These are phyloP conservation scores for Grammothele lineata DNA, from an alignment of 768 basidiomycete species.

Conservation along the genomic window DNA sequence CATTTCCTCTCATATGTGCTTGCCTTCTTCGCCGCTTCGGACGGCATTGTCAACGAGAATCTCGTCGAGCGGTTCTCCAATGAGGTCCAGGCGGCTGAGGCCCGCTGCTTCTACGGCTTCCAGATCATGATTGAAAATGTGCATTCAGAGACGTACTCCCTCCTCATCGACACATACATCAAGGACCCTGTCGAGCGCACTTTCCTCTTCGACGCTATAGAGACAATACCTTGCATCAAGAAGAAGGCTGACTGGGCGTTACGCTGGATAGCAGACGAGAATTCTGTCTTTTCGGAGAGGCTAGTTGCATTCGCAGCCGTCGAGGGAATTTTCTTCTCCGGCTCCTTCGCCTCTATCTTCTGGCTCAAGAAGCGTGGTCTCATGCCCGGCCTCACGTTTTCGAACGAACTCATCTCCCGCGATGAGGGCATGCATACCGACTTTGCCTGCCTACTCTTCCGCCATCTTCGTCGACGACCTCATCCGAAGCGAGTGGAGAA, in stretches of 20 bases:
- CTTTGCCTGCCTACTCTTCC: constrained; percentile 88
- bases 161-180: constrained; percentile 94
- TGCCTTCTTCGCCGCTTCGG: constrained; percentile 94
- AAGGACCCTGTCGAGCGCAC: constrained; percentile 72
- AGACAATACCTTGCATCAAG: constrained; percentile 90
- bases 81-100: constrained; percentile 90
- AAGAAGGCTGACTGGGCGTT: constrained; percentile 96
- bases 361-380: constrained; percentile 97
- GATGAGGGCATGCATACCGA: constrained; percentile 98
- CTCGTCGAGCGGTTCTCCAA: constrained; percentile 89
- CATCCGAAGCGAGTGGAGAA: constrained; percentile 69
- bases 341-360: constrained; percentile 90
- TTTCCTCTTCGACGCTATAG: constrained; percentile 87
- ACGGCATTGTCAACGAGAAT: constrained; percentile 97
- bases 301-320: constrained; percentile 93
- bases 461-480: constrained; percentile 73
- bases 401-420: constrained; percentile 92
- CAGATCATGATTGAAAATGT: constrained; percentile 99
- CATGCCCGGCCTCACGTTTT: constrained; percentile 97
- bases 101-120: constrained; percentile 95
- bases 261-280: constrained; percentile 81
- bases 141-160: constrained; percentile 94
- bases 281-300: constrained; percentile 82
- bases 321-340: constrained; percentile 96
- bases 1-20: constrained; percentile 91